Conservation (phyloP, 75 land plant genomes). For the Selaginella tamariscina region DNA sequence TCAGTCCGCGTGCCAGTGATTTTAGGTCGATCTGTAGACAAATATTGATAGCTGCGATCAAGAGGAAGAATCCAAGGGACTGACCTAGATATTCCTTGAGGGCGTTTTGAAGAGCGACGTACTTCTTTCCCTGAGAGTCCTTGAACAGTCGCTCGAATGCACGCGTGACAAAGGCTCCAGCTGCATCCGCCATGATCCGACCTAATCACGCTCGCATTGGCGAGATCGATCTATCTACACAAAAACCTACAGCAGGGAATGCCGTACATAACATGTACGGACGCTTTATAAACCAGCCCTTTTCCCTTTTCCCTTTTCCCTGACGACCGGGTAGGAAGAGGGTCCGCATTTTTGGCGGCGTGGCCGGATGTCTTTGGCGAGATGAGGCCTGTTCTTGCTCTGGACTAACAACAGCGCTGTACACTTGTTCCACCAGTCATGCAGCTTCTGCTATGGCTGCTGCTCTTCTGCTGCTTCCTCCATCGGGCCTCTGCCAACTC, state of each 20-base stretch:
- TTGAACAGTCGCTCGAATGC: constrained; percentile 86
- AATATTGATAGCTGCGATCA: not conserved
- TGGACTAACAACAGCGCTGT: not conserved
- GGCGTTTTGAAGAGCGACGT: constrained; percentile 52
- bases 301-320: not conserved
- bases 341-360: no score
- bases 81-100: constrained; percentile 61
- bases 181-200: constrained; percentile 46
- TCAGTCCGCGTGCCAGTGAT: not conserved
- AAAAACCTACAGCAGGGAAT: not conserved
- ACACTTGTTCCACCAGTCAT: no score
- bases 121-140: constrained; percentile 58
- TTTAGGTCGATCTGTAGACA: not conserved
- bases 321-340: not conserved
- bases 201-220: not conserved
- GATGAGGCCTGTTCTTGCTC: not conserved
- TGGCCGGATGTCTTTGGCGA: not conserved
- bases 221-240: not conserved
- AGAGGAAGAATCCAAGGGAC: constrained; percentile 2
- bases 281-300: no score
- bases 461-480: not conserved
- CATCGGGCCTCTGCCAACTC: not conserved
- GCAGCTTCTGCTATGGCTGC: not conserved
- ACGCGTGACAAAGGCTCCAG: constrained; percentile 65
- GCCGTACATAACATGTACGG: no score